Evolutionary conservation across 306 rosid genomes (phyloP).

Genomic region (Casuarina glauca): DNA sequence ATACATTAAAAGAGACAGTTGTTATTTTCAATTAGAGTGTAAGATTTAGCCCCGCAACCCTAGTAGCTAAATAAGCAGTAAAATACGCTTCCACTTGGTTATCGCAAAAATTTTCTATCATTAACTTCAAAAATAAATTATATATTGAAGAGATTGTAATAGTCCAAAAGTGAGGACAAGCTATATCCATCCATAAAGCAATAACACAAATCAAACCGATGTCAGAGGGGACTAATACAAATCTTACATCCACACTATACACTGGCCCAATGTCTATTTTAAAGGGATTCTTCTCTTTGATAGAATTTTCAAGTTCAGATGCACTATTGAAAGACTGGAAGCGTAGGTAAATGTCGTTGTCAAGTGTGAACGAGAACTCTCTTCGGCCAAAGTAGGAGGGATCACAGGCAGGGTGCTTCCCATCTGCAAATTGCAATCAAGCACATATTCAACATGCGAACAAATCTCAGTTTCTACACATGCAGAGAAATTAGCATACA

Average conservation of each 20-base stretch:
- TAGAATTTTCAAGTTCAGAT: conserved; percentile 63
- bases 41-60: no score
- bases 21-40: background rate
- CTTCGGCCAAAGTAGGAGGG: conserved; percentile 70
- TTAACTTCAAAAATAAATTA: background rate
- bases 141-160: background rate
- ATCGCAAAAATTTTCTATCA: background rate
- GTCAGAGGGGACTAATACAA: background rate
- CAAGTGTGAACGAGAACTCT: conserved; percentile 78
- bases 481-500: background rate
- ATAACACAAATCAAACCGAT: background rate
- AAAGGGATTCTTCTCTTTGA: conserved; percentile 70
- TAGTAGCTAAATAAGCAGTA: background rate
- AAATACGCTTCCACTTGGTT: no score
- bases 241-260: conserved; percentile 78
- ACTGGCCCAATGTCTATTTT: conserved; percentile 91
- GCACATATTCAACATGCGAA: background rate
- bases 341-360: conserved; percentile 70
- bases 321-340: conserved; percentile 67
- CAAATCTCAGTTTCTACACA: background rate
- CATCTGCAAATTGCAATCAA: conserved; percentile 53
- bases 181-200: background rate
- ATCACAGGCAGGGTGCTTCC: conserved; percentile 90
- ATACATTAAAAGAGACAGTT: background rate
- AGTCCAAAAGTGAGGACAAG: background rate